Conservation (phyloP, 768 basidiomycete genomes). For the Hericium coralloides region DNA sequence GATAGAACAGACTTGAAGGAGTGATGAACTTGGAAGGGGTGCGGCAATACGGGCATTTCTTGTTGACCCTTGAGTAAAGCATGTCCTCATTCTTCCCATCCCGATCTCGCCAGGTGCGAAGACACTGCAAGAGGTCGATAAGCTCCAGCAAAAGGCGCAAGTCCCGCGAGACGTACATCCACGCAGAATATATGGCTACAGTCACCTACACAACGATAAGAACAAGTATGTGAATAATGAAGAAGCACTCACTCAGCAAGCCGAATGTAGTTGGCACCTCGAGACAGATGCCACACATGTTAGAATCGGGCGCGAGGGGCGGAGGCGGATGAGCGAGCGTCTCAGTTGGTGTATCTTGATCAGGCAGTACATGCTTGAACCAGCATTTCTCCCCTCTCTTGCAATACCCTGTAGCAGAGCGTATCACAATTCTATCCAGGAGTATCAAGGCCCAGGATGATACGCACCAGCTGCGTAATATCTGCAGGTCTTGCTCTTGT, state of each 20-base stretch:
- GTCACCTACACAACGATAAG: conserved; percentile 33
- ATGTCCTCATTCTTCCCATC: conserved; percentile 41
- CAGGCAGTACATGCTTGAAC: conserved; percentile 50
- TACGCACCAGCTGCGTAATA: conserved; percentile 52
- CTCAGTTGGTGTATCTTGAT: neutral
- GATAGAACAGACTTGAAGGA: conserved; percentile 64
- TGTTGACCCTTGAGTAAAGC: conserved; percentile 49
- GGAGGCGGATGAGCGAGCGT: neutral
- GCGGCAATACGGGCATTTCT: conserved; percentile 77
- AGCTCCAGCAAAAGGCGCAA: neutral
- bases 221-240: neutral
- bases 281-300: conserved; percentile 63
- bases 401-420: conserved; percentile 48
- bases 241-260: conserved; percentile 41
- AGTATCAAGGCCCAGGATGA: too few species aligned
- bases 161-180: conserved; percentile 32
- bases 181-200: conserved; percentile 79
- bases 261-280: conserved; percentile 66
- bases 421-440: too few species aligned
- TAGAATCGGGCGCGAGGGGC: conserved; percentile 32
- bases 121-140: conserved; percentile 41
- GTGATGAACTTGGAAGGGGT: conserved; percentile 56
- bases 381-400: conserved; percentile 62
- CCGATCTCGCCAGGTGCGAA: conserved; percentile 70
- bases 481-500: conserved; percentile 60